Evolutionary conservation across 73 alveolate genomes (phyloP).

Genomic region (Paramecium pentaurelia): DNA sequence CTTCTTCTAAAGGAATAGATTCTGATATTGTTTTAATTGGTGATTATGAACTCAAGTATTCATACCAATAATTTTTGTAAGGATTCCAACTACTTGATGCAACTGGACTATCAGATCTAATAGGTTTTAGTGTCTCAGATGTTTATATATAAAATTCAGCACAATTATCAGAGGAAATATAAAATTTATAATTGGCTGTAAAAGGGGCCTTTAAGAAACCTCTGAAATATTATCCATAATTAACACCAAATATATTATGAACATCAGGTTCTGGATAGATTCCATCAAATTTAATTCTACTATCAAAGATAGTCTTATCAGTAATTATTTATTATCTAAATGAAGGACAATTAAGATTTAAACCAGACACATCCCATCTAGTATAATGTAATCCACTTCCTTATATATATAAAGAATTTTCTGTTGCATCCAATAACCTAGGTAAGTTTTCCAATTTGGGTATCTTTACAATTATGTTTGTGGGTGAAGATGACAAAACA

Average conservation of each 20-base stretch:
- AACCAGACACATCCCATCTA: constrained; percentile 3
- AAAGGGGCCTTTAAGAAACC: constrained; percentile 28
- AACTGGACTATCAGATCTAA: background rate
- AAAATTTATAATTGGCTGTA: constrained; percentile 25
- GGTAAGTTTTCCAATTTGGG: background rate
- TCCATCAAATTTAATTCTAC: background rate
- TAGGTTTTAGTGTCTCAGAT: background rate
- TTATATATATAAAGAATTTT: background rate
- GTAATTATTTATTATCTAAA: background rate
- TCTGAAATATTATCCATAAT: constrained; percentile 34
- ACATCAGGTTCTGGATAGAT: constrained; percentile 39
- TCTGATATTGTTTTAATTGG: background rate
- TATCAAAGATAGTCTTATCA: background rate
- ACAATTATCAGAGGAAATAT: constrained; percentile 22
- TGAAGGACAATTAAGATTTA: background rate
- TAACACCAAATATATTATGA: background rate
- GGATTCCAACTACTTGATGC: background rate
- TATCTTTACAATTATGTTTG: background rate
- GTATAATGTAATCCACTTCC: constrained; percentile 13
- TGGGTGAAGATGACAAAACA: background rate
- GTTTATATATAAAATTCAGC: constrained; percentile 21
- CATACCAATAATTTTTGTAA: constrained; percentile 34
- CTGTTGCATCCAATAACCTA: background rate
- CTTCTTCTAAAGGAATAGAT: background rate
- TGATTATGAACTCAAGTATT: background rate